These are phyloP conservation scores for Macaranga tanarius DNA, from an alignment of 441 rosid genomes.

Conservation along the genomic window DNA sequence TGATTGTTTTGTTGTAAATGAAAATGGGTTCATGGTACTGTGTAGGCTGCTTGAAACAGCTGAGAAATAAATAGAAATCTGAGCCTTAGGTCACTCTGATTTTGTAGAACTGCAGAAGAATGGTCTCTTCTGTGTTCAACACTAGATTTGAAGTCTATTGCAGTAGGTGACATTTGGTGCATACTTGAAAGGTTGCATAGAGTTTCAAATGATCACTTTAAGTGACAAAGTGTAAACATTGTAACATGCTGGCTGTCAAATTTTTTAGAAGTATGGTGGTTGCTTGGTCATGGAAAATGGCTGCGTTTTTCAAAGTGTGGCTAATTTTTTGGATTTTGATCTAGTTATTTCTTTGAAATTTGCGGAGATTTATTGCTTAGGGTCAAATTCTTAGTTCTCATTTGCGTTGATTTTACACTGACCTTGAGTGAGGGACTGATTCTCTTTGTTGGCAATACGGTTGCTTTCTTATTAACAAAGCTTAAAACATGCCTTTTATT, in stretches of 20 bases:
- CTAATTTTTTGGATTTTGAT: background rate
- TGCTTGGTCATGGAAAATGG: background rate
- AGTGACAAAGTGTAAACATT: background rate
- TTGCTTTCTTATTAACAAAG: background rate
- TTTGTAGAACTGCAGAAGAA: background rate
- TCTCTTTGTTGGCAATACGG: background rate
- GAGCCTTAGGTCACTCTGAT: background rate
- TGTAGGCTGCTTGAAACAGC: background rate
- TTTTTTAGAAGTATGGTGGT: background rate
- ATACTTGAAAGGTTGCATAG: background rate
- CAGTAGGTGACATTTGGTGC: background rate
- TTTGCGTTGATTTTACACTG: background rate
- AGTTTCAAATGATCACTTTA: background rate
- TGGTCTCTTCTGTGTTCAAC: background rate
- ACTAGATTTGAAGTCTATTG: background rate
- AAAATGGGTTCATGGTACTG: conserved; percentile 5
- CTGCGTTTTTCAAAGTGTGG: background rate
- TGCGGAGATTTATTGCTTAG: background rate
- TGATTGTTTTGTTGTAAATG: background rate
- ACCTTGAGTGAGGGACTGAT: background rate
- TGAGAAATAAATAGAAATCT: background rate
- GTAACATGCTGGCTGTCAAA: background rate
- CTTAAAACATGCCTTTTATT: background rate
- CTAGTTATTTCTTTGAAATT: background rate
- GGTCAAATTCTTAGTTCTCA: background rate